Evolutionary conservation across 371 early-diverging fungal species (phyloP).

Genomic region (Mucor mucedo): DNA sequence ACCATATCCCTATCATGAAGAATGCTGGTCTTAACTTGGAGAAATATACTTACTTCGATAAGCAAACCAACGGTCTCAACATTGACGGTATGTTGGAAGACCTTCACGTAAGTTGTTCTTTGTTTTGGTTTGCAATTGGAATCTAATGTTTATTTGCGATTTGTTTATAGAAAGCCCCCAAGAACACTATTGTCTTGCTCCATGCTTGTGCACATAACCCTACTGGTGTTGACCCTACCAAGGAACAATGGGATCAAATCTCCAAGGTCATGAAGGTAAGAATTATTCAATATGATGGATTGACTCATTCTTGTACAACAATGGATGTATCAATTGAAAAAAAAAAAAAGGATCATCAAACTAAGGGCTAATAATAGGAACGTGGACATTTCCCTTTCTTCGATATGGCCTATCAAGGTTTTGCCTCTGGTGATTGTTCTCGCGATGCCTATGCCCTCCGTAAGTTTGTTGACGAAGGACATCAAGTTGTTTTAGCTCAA

Average conservation of each 20-base stretch:
- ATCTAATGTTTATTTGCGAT: background rate
- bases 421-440: conserved; percentile 92
- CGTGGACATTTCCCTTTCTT: conserved; percentile 93
- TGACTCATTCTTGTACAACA: conserved; percentile 17
- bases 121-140: background rate
- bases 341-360: background rate
- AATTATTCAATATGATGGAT: background rate
- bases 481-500: conserved; percentile 88
- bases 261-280: conserved; percentile 75
- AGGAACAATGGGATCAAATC: conserved; percentile 92
- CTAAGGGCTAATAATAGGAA: conserved; percentile 38
- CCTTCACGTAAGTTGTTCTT: conserved; percentile 30
- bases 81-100: conserved; percentile 92
- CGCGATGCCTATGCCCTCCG: conserved; percentile 95
- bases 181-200: conserved; percentile 89
- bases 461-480: conserved; percentile 86
- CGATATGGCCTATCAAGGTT: conserved; percentile 99
- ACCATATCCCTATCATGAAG: conserved; percentile 94
- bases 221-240: conserved; percentile 97
- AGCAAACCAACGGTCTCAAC: conserved; percentile 92
- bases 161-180: conserved; percentile 70
- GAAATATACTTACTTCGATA: conserved; percentile 95
- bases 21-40: conserved; percentile 89
- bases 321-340: conserved; percentile 1
- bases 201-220: conserved; percentile 99